Evolutionary conservation across 2,329 filamentous ascomycete species (phyloP).

Genomic region (Penicillium fuscoglaucum): DNA sequence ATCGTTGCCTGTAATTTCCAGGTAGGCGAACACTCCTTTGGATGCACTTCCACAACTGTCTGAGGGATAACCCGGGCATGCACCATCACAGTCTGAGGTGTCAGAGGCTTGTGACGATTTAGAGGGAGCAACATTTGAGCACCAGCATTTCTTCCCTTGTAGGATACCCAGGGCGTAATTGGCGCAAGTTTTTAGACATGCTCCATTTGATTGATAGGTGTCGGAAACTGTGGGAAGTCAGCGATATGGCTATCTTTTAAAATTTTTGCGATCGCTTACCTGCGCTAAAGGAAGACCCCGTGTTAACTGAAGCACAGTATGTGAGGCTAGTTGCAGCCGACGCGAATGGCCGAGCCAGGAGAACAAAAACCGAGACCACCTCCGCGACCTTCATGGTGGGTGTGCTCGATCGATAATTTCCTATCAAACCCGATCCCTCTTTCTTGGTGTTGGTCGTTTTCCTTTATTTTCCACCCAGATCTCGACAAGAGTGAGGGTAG

Average conservation of each 20-base stretch:
- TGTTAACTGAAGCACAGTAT: conserved; percentile 49
- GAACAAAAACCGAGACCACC: conserved; percentile 23
- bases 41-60: conserved; percentile 48
- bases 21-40: conserved; percentile 46
- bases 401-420: neutral
- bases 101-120: conserved; percentile 31
- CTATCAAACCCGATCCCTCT: neutral
- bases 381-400: conserved; percentile 26
- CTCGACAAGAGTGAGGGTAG: neutral
- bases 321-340: conserved; percentile 29
- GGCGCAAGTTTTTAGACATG: conserved; percentile 42
- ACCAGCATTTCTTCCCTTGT: conserved; percentile 51
- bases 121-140: conserved; percentile 48
- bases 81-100: conserved; percentile 37
- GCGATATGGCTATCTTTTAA: neutral
- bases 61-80: conserved; percentile 49
- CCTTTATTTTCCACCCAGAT: neutral
- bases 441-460: neutral
- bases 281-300: conserved; percentile 39
- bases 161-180: conserved; percentile 50
- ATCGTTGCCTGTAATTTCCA: conserved; percentile 36
- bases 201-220: conserved; percentile 49
- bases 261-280: conserved; percentile 34
- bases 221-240: conserved; percentile 34
- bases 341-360: conserved; percentile 29